Base-by-base conservation (phyloP, 208 protist genomes). In the Novymonas esmeraldas region DNA sequence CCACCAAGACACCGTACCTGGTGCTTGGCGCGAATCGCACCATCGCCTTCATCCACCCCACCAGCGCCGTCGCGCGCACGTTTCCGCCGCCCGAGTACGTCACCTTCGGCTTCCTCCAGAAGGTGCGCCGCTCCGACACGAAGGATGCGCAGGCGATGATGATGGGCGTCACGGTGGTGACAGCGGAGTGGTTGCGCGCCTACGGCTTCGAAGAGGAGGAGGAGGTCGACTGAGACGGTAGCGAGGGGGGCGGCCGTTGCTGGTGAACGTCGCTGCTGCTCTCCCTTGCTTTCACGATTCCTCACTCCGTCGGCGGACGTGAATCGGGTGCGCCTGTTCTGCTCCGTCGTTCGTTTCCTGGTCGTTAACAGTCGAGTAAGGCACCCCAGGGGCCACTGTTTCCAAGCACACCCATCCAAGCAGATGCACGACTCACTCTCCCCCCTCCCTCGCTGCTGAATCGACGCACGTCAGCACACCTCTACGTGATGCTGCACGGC, bases 81-180 rank as follows among this genome's bases (percentile, higher is more conserved):
- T 88, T 81, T 62, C 94, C 94, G 26, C 82, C 92, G 33, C 94
- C 94, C 1, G 92, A 98, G 76, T 96, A 83, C 46, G 79, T 98
- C 28, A 89, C 84, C 5, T 98, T 90, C 79, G 77, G 64, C 11
- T 82, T 85, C 38, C 65, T 98, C 33, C 89, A 96, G 71, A 79
- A 81, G 54, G 79, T 84, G 31, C 69, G 76, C 26, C 88, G 89
- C 31, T 85, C 80, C n/a, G 91, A 94, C 56, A 85, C 70, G n/a
- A 89, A 92, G 46, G 64, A 77, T 0, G 60, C 82, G n/a, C 70
- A 84, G 56, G 92, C 90, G 14, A 85, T 86, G 70, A 97, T 97
- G 93, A 64, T 94, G 41, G 90, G 92, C 33, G 75, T 95, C 41
- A 98, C 94, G 24, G 85, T 95, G 45, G 89, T 96, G 29, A 84